Evolutionary conservation across 2,329 filamentous ascomycete species (phyloP).

Genomic region (Fusarium oxysporum): DNA sequence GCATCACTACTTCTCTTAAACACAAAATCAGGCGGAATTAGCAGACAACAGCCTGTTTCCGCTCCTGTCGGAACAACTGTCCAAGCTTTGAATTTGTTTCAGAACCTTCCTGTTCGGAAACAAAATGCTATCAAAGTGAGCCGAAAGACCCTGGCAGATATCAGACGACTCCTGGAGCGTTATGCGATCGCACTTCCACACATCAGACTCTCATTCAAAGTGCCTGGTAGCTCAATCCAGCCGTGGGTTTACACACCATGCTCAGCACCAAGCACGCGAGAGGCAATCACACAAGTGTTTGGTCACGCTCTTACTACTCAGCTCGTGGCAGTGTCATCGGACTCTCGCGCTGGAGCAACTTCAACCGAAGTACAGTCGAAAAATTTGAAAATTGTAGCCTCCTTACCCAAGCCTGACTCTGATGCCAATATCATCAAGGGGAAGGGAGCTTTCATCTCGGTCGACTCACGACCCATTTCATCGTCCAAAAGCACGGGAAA

Average conservation of each 20-base stretch:
- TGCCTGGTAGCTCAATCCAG: constrained; percentile 65
- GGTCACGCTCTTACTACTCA: constrained; percentile 66
- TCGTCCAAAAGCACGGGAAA: constrained; percentile 66
- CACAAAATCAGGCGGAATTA: constrained; percentile 47
- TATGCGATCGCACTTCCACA: constrained; percentile 75
- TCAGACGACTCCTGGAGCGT: constrained; percentile 70
- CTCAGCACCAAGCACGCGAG: constrained; percentile 59
- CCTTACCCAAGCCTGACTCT: constrained; percentile 66
- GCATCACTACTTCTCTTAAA: constrained; percentile 63
- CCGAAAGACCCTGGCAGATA: constrained; percentile 65
- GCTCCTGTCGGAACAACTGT: constrained; percentile 78
- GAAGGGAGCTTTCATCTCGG: constrained; percentile 71
- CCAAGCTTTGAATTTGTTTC: constrained; percentile 69
- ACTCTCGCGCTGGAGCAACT: neutral
- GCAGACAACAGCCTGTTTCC: constrained; percentile 52
- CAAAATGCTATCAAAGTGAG: constrained; percentile 68
- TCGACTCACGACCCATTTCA: constrained; percentile 75
- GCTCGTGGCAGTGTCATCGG: constrained; percentile 60
- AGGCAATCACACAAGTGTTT: constrained; percentile 72
- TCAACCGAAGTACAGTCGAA: neutral
- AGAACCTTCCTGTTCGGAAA: constrained; percentile 71
- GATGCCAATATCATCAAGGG: constrained; percentile 55
- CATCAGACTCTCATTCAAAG: constrained; percentile 70
- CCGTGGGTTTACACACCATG: constrained; percentile 73
- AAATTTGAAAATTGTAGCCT: constrained; percentile 51